phyloP scores from a whole-genome alignment of 805 yeast species.

The Saccharomycopsis fodiens region DNA sequence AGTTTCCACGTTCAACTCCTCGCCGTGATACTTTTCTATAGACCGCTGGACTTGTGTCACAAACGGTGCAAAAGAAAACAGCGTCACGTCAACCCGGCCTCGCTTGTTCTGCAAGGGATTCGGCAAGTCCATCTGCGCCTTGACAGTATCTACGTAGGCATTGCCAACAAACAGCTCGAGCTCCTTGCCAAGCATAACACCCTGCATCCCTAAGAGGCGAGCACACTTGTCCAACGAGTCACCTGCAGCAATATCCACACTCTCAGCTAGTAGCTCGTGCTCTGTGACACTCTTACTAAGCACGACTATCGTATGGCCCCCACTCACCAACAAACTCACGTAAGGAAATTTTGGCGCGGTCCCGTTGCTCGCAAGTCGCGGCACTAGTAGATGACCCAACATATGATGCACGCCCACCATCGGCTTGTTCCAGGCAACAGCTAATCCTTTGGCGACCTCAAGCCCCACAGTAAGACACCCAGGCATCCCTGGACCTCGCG shows the following conservation, averaged over 20 bases:
- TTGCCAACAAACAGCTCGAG: constrained; percentile 47
- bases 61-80: constrained; percentile 77
- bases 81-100: constrained; percentile 36
- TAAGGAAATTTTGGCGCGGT: constrained; percentile 52
- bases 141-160: constrained; percentile 22
- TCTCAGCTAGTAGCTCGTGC: constrained; percentile 69
- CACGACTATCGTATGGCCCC: constrained; percentile 92
- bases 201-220: constrained; percentile 68
- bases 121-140: constrained; percentile 27
- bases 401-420: constrained; percentile 90
- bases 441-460: constrained; percentile 77
- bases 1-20: constrained; percentile 20
- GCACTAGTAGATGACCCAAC: constrained; percentile 82
- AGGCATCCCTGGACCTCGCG: constrained; percentile 95
- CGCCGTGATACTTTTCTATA: constrained; percentile 25
- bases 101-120: constrained; percentile 47
- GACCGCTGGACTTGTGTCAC: constrained; percentile 44
- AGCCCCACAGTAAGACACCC: constrained; percentile 80
- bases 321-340: constrained; percentile 72
- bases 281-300: constrained; percentile 48
- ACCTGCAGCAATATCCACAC: constrained; percentile 86
- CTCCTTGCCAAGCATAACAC: constrained; percentile 77
- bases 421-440: constrained; percentile 72
- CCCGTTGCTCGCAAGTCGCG: constrained; percentile 43
- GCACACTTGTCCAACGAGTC: constrained; percentile 93